phyloP scores from a whole-genome alignment of 2,329 filamentous ascomycete genomes.

The Talaromyces amestolkiae region DNA sequence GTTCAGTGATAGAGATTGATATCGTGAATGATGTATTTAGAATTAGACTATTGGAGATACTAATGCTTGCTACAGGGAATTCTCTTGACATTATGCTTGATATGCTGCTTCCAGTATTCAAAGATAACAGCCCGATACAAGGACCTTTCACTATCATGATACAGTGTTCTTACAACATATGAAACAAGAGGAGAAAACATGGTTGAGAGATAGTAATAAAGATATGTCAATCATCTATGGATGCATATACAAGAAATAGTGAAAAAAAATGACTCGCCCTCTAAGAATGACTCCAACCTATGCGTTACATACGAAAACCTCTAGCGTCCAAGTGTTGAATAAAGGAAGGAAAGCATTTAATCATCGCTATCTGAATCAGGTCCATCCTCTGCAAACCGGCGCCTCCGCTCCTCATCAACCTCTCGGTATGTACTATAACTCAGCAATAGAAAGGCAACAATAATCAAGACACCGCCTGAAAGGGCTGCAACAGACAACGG shows the following conservation, averaged over 20 bases:
- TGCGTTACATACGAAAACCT: neutral
- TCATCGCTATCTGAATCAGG: conserved; percentile 45
- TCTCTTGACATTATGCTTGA: neutral
- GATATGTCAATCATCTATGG: neutral
- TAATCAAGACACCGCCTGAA: conserved; percentile 79
- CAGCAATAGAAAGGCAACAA: conserved; percentile 79
- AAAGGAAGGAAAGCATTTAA: conserved; percentile 22
- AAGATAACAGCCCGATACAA: neutral
- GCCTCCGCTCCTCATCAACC: conserved; percentile 78
- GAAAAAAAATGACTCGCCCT: neutral
- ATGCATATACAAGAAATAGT: neutral
- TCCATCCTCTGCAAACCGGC: conserved; percentile 48
- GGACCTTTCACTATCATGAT: neutral
- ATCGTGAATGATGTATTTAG: neutral
- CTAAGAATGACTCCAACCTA: conserved; percentile 11
- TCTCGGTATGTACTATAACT: conserved; percentile 91
- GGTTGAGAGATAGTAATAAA: neutral
- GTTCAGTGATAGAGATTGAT: neutral
- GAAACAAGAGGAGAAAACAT: neutral
- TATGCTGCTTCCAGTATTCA: neutral
- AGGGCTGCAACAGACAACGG: conserved; percentile 73
- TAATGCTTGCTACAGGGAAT: neutral
- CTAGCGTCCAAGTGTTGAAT: neutral
- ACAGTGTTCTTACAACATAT: neutral
- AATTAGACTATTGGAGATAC: neutral